phyloP scores from a whole-genome alignment of 2,329 filamentous ascomycete species.

The Cladobotryum protrusum region DNA sequence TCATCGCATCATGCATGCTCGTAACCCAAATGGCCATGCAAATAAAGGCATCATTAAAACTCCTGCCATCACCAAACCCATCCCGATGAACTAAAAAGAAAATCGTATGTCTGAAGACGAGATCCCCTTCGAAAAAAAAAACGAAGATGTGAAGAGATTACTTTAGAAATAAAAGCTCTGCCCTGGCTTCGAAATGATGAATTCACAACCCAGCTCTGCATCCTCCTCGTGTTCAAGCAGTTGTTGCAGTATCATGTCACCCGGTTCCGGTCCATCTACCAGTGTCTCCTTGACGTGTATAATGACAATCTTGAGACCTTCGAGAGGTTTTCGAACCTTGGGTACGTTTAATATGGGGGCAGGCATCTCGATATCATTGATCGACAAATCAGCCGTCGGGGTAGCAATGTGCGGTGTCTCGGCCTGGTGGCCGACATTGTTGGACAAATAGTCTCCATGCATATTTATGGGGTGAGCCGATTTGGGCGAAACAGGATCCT shows the following conservation, averaged over 20 bases:
- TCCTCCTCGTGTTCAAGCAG: conserved; percentile 60
- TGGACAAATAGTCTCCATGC: neutral
- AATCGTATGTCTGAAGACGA: conserved; percentile 2
- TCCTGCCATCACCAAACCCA: neutral
- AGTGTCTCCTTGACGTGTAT: conserved; percentile 92
- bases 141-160: neutral
- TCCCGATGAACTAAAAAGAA: conserved; percentile 10
- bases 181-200: conserved; percentile 63
- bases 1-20: neutral
- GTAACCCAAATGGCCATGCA: neutral
- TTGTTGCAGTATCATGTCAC: conserved; percentile 63
- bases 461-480: conserved; percentile 29
- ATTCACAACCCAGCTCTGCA: conserved; percentile 68
- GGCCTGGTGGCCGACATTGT: conserved; percentile 5
- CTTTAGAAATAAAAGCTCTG: conserved; percentile 49
- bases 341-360: conserved; percentile 11
- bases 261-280: conserved; percentile 59
- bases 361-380: conserved; percentile 32
- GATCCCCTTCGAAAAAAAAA: neutral
- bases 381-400: conserved; percentile 41
- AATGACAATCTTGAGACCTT: conserved; percentile 72
- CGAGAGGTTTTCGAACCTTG: conserved; percentile 44
- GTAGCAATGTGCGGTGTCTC: conserved; percentile 41
- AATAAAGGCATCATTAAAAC: neutral
- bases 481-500: conserved; percentile 48